A percentile compares a stretch with the other conserved stretches of the same genome.
These are phyloP conservation scores for Solanum ossicruentum DNA, from an alignment of 257 asterid species.

Conservation along the genomic window DNA sequence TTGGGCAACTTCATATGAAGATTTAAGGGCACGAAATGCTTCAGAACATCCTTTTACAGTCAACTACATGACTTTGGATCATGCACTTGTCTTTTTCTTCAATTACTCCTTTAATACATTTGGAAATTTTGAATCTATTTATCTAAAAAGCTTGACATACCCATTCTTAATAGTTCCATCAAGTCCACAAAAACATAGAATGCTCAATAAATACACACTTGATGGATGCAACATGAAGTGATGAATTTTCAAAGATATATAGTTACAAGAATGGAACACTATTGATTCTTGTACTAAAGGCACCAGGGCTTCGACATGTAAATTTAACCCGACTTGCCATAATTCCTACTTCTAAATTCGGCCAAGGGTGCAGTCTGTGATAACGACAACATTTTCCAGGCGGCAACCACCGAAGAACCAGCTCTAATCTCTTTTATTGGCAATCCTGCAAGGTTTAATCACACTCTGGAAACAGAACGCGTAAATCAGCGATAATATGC, in stretches of 20 bases:
- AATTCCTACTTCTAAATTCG: not conserved
- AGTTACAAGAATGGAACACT: not conserved
- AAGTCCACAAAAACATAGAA: not conserved
- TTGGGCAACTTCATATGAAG: not conserved
- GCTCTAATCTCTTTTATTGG: not conserved
- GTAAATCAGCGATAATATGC: conserved; percentile 59
- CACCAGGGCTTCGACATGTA: not conserved
- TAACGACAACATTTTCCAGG: not conserved
- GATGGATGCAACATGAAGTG: not conserved
- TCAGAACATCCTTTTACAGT: too few relatives aligned
- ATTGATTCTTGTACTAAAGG: not conserved
- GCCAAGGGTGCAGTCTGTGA: conserved; percentile 7
- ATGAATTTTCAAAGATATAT: not conserved
- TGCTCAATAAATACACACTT: not conserved
- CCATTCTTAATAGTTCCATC: not conserved
- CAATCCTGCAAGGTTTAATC: not conserved
- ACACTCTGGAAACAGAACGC: conserved; percentile 2
- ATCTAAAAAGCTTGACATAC: not conserved
- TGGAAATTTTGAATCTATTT: not conserved
- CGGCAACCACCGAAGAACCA: not conserved
- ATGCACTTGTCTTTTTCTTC: not conserved
- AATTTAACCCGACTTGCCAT: not conserved
- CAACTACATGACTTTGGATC: not conserved
- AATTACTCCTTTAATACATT: not conserved
- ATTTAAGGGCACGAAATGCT: not conserved